Conservation (phyloP, 345 rosid species). For the Ceriops zippeliana region DNA sequence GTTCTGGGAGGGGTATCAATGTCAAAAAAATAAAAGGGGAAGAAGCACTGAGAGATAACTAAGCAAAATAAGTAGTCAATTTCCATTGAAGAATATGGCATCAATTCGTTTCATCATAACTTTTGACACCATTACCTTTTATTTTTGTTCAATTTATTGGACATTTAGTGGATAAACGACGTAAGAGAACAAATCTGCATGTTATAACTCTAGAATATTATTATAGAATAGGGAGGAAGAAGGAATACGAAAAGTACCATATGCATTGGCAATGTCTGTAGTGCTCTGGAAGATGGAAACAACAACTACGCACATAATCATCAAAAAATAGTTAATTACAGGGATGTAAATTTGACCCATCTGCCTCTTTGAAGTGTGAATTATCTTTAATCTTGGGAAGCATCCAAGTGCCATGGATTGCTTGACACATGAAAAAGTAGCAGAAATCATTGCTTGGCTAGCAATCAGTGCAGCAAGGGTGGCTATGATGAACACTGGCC, state of each 20-base stretch:
- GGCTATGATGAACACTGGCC: conserved; percentile 88
- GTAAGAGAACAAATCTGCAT: background rate
- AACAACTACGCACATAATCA: conserved; percentile 85
- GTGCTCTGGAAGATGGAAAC: conserved; percentile 85
- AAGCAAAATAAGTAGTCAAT: background rate
- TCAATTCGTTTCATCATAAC: background rate
- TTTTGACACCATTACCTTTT: background rate
- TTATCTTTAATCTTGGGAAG: conserved; percentile 91
- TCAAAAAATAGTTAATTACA: conserved; percentile 79
- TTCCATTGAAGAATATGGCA: background rate
- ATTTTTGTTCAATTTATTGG: background rate
- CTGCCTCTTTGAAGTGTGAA: conserved; percentile 77
- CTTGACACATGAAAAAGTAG: conserved; percentile 91
- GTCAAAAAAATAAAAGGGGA: too few relatives aligned
- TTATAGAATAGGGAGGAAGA: background rate
- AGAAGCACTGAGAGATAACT: background rate
- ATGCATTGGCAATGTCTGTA: conserved; percentile 94
- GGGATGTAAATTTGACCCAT: conserved; percentile 98
- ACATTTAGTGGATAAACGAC: background rate
- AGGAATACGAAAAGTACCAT: conserved; percentile 47
- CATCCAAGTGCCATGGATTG: conserved; percentile 98
- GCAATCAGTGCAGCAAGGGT: conserved; percentile 92
- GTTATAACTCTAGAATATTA: background rate
- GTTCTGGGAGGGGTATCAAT: too few relatives aligned
- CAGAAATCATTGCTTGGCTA: conserved; percentile 99